Conservation (phyloP, 257 asterid species). For the Solanum etuberosum region DNA sequence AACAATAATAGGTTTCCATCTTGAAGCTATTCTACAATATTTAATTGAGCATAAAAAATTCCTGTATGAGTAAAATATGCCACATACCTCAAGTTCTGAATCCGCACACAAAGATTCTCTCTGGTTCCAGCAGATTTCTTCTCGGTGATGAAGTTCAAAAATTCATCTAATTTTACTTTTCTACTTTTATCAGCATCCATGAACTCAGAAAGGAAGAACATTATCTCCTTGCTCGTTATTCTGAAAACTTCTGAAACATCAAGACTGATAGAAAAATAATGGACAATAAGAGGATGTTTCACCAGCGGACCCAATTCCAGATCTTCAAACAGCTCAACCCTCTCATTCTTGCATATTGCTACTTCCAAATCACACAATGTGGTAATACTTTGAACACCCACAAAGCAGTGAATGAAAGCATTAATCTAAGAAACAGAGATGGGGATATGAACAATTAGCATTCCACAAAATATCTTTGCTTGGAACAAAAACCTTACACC, state of each 20-base stretch:
- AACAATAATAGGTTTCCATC: neutral
- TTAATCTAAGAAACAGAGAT: slow-evolving; percentile 38
- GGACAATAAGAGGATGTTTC: slow-evolving; percentile 63
- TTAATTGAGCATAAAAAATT: neutral
- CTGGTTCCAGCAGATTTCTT: slow-evolving; percentile 38
- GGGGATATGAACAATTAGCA: neutral
- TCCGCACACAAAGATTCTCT: slow-evolving; percentile 70
- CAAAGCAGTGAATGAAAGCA: slow-evolving; percentile 86
- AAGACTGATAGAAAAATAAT: slow-evolving; percentile 57
- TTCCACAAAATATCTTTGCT: neutral
- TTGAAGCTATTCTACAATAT: neutral
- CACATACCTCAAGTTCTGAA: slow-evolving; percentile 71
- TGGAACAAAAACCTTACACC: neutral
- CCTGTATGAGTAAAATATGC: neutral
- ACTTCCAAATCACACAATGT: slow-evolving; percentile 74
- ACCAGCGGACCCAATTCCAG: slow-evolving; percentile 87
- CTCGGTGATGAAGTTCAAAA: slow-evolving; percentile 57
- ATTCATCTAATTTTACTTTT: slow-evolving; percentile 32
- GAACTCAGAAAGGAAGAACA: slow-evolving; percentile 58
- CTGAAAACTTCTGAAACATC: slow-evolving; percentile 46
- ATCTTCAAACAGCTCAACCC: slow-evolving; percentile 62
- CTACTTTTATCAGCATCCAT: slow-evolving; percentile 26
- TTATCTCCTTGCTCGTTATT: slow-evolving; percentile 58
- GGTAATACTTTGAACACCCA: slow-evolving; percentile 66
- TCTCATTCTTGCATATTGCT: slow-evolving; percentile 77